Conservation (phyloP, 371 early-diverging fungal species). For the Mucor racemosus region DNA sequence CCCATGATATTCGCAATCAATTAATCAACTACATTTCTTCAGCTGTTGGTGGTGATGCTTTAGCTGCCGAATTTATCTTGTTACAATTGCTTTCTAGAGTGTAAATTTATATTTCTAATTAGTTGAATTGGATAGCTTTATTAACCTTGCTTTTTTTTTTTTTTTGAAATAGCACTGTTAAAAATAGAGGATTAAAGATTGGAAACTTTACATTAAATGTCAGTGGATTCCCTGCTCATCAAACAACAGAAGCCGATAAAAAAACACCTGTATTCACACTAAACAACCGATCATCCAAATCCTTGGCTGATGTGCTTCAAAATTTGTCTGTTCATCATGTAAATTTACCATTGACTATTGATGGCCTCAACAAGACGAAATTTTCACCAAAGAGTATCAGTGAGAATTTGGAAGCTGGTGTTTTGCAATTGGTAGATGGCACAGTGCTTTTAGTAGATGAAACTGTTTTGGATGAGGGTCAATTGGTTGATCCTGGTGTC, state of each 20-base stretch:
- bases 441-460: conserved; percentile 66
- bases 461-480: conserved; percentile 66
- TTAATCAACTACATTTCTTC: conserved; percentile 60
- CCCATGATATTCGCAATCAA: conserved; percentile 37
- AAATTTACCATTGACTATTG: conserved; percentile 55
- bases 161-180: conserved; percentile 30
- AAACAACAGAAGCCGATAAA: conserved; percentile 17
- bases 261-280: conserved; percentile 5
- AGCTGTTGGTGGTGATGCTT: conserved; percentile 53
- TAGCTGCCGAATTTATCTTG: conserved; percentile 65
- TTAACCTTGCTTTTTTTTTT: no score
- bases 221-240: conserved; percentile 37
- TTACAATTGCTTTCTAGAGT: conserved; percentile 62
- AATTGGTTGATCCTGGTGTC: conserved; percentile 59
- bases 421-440: conserved; percentile 62
- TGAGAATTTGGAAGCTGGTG: conserved; percentile 58
- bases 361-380: conserved; percentile 48
- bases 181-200: conserved; percentile 46
- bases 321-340: conserved; percentile 53
- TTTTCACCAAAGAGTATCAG: conserved; percentile 60
- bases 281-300: conserved; percentile 22
- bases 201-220: conserved; percentile 55
- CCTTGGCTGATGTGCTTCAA: conserved; percentile 29
- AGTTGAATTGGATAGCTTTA: not conserved
- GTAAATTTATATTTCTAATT: conserved; percentile 38